phyloP scores from a whole-genome alignment of 768 basidiomycete species.

The Lentinula lateritia region DNA sequence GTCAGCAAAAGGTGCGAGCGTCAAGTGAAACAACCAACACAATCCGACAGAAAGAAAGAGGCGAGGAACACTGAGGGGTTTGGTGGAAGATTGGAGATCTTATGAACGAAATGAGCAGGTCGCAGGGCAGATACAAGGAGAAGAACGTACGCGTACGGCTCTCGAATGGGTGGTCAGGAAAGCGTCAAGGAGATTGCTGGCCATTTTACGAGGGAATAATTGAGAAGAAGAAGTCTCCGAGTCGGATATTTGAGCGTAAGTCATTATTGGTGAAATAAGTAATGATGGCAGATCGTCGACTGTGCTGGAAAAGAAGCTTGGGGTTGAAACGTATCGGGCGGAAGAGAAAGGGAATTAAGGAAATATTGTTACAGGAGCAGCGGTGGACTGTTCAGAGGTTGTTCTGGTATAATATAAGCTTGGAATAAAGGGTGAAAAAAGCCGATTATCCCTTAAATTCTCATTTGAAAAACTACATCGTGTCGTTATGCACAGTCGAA shows the following conservation, averaged over 20 bases:
- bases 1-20: neutral
- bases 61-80: conserved; percentile 8
- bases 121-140: conserved; percentile 4
- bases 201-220: neutral
- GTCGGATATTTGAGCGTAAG: conserved; percentile 2
- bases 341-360: neutral
- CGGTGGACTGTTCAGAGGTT: neutral
- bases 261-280: neutral
- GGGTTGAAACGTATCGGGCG: neutral
- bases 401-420: neutral
- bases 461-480: neutral
- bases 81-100: conserved; percentile 10
- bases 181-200: conserved; percentile 21
- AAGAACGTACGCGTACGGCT: conserved; percentile 43
- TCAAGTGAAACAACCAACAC: neutral
- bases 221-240: neutral
- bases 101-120: neutral
- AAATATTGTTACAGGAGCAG: neutral
- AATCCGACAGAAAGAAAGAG: conserved; percentile 16
- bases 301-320: neutral
- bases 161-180: conserved; percentile 49
- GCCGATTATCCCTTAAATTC: neutral
- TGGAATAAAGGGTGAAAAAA: neutral
- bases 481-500: neutral
- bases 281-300: conserved; percentile 4